phyloP scores from a whole-genome alignment of 169 alveolate genomes.

The Plasmodium yoelii region DNA sequence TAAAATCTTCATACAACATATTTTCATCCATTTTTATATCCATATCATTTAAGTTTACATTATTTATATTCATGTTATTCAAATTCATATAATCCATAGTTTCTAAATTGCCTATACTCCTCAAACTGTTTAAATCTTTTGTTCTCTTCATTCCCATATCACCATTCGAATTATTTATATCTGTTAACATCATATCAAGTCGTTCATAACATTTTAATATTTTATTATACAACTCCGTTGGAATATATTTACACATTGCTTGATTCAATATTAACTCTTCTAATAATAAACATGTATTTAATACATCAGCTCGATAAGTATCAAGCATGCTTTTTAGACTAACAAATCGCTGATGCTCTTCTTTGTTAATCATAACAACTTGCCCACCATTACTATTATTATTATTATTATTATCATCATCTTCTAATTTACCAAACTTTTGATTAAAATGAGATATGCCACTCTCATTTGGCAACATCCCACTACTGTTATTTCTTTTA shows the following conservation, averaged over 20 bases:
- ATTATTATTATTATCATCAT: background rate
- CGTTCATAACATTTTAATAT: conserved; percentile 60
- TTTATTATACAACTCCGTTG: conserved; percentile 39
- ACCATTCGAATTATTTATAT: conserved; percentile 4
- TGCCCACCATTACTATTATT: background rate
- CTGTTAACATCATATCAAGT: conserved; percentile 23
- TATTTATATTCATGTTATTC: background rate
- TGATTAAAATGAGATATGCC: background rate
- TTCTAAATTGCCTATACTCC: background rate
- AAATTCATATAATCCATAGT: background rate
- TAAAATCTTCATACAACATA: conserved; percentile 46
- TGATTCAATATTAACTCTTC: conserved; percentile 59
- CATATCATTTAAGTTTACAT: too few species aligned
- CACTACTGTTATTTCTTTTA: background rate
- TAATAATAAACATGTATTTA: conserved; percentile 43
- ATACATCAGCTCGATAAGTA: conserved; percentile 21
- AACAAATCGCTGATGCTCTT: background rate
- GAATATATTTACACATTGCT: conserved; percentile 28
- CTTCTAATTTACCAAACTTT: background rate
- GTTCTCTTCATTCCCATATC: background rate
- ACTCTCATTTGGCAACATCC: background rate
- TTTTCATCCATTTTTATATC: conserved; percentile 5
- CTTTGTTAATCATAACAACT: background rate
- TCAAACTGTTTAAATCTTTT: background rate
- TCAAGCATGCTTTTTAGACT: conserved; percentile 25